phyloP scores from a whole-genome alignment of 1,284 basidiomycete species.

The Fistulina hepatica region DNA sequence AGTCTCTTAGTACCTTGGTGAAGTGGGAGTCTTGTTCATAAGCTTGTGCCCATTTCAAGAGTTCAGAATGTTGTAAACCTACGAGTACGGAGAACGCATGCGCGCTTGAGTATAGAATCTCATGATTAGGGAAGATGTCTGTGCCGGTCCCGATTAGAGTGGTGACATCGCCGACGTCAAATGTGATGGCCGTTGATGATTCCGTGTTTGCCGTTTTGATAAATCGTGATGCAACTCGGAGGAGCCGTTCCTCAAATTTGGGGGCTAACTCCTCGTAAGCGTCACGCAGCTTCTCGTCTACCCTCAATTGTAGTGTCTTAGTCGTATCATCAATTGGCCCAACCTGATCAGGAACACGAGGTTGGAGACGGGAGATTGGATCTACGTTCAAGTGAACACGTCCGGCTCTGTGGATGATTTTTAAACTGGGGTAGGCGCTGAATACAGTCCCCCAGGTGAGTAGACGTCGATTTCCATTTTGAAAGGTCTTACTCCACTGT shows the following conservation, averaged over 20 bases:
- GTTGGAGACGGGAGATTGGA: slow-evolving; percentile 23
- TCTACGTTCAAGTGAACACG: slow-evolving; percentile 28
- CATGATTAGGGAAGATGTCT: background rate
- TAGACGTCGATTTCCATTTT: slow-evolving; percentile 24
- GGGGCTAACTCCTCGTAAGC: slow-evolving; percentile 20
- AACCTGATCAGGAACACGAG: slow-evolving; percentile 10
- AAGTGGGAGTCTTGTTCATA: slow-evolving; percentile 8
- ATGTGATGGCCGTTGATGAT: too few species aligned
- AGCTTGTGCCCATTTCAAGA: slow-evolving; percentile 3
- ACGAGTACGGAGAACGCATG: slow-evolving; percentile 1
- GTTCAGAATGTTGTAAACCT: background rate
- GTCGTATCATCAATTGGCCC: slow-evolving; percentile 8
- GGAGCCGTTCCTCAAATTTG: slow-evolving; percentile 20
- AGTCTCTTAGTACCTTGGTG: slow-evolving; percentile 1
- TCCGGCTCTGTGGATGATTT: slow-evolving; percentile 27
- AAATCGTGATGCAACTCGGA: slow-evolving; percentile 14
- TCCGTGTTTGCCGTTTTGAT: too few species aligned
- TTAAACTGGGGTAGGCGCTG: slow-evolving; percentile 21
- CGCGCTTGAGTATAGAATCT: background rate
- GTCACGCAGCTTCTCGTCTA: slow-evolving; percentile 15
- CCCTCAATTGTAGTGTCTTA: slow-evolving; percentile 4
- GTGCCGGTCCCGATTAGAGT: background rate
- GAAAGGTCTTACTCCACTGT: slow-evolving; percentile 24
- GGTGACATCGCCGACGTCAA: too few species aligned
- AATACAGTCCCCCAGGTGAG: slow-evolving; percentile 23